Evolutionary conservation across 768 basidiomycete species (phyloP), one percentile per base, ranked within the genome.

Genomic region (Xerocomellus dryophilus): DNA sequence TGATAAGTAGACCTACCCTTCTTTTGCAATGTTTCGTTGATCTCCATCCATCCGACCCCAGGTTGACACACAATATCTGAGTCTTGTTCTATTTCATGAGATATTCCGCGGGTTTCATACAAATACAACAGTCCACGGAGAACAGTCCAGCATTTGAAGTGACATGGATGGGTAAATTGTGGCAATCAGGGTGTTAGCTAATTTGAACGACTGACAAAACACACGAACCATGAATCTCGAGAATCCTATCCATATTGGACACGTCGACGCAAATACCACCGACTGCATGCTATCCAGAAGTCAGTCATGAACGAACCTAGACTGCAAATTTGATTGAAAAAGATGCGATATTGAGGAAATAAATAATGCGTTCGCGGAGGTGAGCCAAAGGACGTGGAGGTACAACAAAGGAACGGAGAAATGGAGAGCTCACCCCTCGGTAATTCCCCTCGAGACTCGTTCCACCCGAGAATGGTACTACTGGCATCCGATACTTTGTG

Each of bases 231-330:
- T 91, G 80, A 42, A 94, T 84, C 40, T 78, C 79, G 5, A 95
- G 61, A 47, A 95, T 87, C 49, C 79, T 77, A 66, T 93, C 79
- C 93, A 97, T 96, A 8, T 72, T 68, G 1, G 81, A 82, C 71
- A 94, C 71, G 63, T 94, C 89, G 15, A 95, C 73, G 53, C 88
- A 93, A 39, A 96, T 91, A 0, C 90, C 85, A 10, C 85, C 85
- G 9, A 55, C 43, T 29, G 48, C 43, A 47, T 60, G 60, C 65
- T 66, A 43, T 41, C 17, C 25, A 38, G 7, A n/a, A 10, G 41
- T 59, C 29, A 62, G 58, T 21, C 27, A 20, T 2, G 21, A 52
- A 44, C 1, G 31, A 27, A 44, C 7, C 15, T 17, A 8, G n/a
- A 46, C 9, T 7, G 6, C 12, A 21, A n/a, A 27, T 25, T 9